These are phyloP conservation scores for Babesia sp. DNA, from an alignment of 169 alveolate genomes.

Conservation along the genomic window DNA sequence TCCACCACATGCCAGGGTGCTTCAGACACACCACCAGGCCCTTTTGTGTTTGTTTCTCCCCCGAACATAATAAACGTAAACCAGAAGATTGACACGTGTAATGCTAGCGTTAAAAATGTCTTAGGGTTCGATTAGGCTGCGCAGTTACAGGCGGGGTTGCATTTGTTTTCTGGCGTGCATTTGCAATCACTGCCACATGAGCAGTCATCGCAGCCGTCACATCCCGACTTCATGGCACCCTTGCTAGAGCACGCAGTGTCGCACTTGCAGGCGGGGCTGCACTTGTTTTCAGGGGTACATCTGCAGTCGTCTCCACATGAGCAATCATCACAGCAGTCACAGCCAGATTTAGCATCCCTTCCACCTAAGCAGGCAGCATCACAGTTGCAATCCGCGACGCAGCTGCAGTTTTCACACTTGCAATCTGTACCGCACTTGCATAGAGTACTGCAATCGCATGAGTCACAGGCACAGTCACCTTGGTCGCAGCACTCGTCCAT, in stretches of 20 bases:
- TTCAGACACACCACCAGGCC: no score
- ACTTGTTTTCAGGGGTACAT: constrained; percentile 53
- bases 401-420: constrained; percentile 26
- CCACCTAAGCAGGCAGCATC: constrained; percentile 3
- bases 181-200: constrained; percentile 42
- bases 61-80: no score
- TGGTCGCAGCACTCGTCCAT: constrained; percentile 5
- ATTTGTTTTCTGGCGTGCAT: constrained; percentile 52
- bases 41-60: no score
- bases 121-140: no score
- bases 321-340: constrained; percentile 39
- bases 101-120: no score
- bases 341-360: neutral
- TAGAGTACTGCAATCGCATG: constrained; percentile 22
- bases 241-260: neutral
- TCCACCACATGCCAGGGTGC: no score
- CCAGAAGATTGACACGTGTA: neutral
- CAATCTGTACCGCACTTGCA: constrained; percentile 45
- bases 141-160: constrained; percentile 48
- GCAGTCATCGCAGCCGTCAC: constrained; percentile 37
- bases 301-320: constrained; percentile 45
- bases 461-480: constrained; percentile 10
- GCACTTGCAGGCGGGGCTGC: constrained; percentile 49
- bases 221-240: neutral
- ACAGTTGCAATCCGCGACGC: constrained; percentile 9